Conservation (phyloP, 768 basidiomycete genomes). For the Tephrocybe sp. region DNA sequence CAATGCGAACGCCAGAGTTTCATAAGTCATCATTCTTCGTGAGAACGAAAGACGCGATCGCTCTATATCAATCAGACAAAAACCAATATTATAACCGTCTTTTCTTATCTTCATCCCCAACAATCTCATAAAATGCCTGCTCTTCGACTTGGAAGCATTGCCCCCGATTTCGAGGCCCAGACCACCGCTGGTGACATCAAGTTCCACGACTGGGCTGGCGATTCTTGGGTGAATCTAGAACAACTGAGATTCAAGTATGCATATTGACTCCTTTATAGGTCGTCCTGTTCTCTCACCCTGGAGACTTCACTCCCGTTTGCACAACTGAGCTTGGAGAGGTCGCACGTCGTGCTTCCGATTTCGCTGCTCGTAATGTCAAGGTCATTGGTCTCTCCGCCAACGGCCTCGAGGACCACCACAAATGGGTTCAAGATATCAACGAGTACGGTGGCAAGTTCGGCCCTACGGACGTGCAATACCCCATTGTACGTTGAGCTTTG, state of each 20-base stretch:
- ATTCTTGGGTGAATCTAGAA: slow-evolving; percentile 70
- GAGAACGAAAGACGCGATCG: slow-evolving; percentile 63
- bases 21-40: slow-evolving; percentile 33
- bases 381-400: slow-evolving; percentile 94
- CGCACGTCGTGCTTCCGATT: slow-evolving; percentile 82
- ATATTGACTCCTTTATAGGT: slow-evolving; percentile 38
- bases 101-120: not conserved
- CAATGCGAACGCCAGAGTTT: slow-evolving; percentile 37
- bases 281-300: slow-evolving; percentile 93
- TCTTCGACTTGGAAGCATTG: slow-evolving; percentile 82
- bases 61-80: slow-evolving; percentile 1
- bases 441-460: slow-evolving; percentile 67
- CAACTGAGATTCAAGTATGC: not conserved
- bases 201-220: slow-evolving; percentile 91
- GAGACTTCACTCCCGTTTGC: slow-evolving; percentile 90
- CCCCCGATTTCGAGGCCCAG: slow-evolving; percentile 89
- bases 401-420: slow-evolving; percentile 75
- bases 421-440: slow-evolving; percentile 90
- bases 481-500: slow-evolving; percentile 64
- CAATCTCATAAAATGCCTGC: slow-evolving; percentile 33
- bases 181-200: slow-evolving; percentile 86
- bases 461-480: slow-evolving; percentile 82
- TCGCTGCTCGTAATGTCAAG: slow-evolving; percentile 85
- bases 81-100: not conserved
- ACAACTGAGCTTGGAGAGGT: slow-evolving; percentile 98